phyloP scores from a whole-genome alignment of 371 early-diverging fungal species.

The Mucor indicus region DNA sequence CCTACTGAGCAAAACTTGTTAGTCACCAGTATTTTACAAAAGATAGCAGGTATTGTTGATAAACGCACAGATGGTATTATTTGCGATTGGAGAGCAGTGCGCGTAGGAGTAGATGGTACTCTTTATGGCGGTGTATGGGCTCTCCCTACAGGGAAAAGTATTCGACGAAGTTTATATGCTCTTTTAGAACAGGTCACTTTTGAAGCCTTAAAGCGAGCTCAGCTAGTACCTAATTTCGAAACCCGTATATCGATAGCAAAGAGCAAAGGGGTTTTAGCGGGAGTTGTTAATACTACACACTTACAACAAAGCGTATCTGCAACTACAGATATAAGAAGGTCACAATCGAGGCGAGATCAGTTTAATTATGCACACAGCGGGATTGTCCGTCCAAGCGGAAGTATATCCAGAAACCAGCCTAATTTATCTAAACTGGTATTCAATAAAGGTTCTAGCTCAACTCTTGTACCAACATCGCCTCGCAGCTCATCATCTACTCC shows the following conservation, averaged over 20 bases:
- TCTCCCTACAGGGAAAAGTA: constrained; percentile 32
- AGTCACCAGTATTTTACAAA: constrained; percentile 47
- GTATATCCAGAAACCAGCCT: constrained; percentile 6
- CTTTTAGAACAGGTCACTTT: constrained; percentile 49
- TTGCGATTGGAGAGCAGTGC: constrained; percentile 47
- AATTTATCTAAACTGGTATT: constrained; percentile 32
- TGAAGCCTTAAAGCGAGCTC: constrained; percentile 48
- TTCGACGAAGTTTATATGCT: constrained; percentile 41
- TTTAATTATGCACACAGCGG: not conserved
- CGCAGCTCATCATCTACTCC: constrained; percentile 38
- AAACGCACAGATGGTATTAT: constrained; percentile 47
- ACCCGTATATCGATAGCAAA: constrained; percentile 47
- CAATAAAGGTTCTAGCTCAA: constrained; percentile 22
- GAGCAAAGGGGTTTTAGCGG: constrained; percentile 34
- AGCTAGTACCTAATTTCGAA: constrained; percentile 51
- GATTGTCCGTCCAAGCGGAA: not conserved
- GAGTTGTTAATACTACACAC: not conserved
- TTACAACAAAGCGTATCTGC: constrained; percentile 6
- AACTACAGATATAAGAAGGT: constrained; percentile 5
- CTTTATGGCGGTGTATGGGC: constrained; percentile 49
- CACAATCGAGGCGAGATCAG: constrained; percentile 6
- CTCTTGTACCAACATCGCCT: constrained; percentile 17
- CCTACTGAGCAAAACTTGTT: constrained; percentile 46
- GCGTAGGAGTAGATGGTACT: constrained; percentile 41
- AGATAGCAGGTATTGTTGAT: constrained; percentile 46